A percentile compares a stretch with the other conserved stretches of the same genome.
Conservation (phyloP, 2,329 filamentous ascomycete species). For the Cordyceps fumosorosea region DNA sequence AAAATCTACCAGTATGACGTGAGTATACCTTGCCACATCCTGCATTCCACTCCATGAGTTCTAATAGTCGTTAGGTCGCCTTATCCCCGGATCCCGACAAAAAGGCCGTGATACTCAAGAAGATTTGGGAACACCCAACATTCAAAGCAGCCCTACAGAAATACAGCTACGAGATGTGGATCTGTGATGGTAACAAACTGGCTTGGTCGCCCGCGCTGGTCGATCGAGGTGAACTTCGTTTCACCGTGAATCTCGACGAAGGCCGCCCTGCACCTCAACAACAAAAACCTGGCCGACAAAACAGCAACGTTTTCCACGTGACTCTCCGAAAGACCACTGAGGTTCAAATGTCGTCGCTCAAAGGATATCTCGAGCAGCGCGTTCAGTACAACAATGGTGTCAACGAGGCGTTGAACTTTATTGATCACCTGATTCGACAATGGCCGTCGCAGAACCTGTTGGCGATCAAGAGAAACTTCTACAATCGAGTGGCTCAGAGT, state of each 20-base stretch:
- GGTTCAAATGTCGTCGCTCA: constrained; percentile 61
- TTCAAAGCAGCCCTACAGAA: constrained; percentile 50
- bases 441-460: constrained; percentile 62
- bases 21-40: constrained; percentile 31
- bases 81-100: constrained; percentile 60
- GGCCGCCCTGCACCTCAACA: constrained; percentile 42
- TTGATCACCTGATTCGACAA: constrained; percentile 84
- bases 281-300: constrained; percentile 21
- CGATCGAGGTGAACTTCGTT: constrained; percentile 42
- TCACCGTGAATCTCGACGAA: constrained; percentile 66
- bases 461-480: constrained; percentile 78
- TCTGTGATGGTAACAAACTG: constrained; percentile 78
- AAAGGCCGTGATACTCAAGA: constrained; percentile 57
- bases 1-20: constrained; percentile 82
- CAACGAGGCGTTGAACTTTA: constrained; percentile 78
- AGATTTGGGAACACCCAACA: constrained; percentile 63
- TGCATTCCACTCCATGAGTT: not conserved
- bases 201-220: constrained; percentile 59
- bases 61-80: constrained; percentile 44
- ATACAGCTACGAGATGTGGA: constrained; percentile 44
- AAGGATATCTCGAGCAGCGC: constrained; percentile 57
- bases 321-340: constrained; percentile 57
- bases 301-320: constrained; percentile 51
- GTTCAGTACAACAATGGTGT: constrained; percentile 58
- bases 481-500: constrained; percentile 46